Evolutionary conservation across 495 filamentous ascomycete genomes (phyloP), one percentile per base, ranked within the genome.

Genomic region (Podospora sp.): DNA sequence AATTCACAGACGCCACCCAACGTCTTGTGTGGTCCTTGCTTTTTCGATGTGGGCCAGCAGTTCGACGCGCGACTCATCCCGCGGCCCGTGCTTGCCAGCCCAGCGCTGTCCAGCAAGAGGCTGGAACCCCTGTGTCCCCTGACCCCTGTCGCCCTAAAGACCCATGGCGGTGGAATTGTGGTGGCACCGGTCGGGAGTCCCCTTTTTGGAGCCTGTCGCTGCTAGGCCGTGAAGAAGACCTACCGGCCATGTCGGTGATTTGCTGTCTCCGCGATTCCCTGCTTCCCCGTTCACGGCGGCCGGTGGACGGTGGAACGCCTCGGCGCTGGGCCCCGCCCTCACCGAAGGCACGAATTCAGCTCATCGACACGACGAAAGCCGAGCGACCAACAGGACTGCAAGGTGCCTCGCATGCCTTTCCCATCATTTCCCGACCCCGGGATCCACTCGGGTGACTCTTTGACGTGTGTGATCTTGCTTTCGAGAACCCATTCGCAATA

Each of bases 131-230:
- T 33, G 27, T 59, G 57, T 22, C 49, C 46, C 46, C 21, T 63
- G 21, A 11, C 63, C 63, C 63, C 35, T 56, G 63, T 65, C 51
- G 63, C 67, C 69, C 67, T 68, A 68, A 46, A 65, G 69, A 72
- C 69, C 69, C 69, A 72, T 72, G 69, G 69, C 66, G 60, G 63
- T 59, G 69, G 69, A 71, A 49, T 56, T 65, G 62, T 29, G 68
- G 57, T 67, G 65, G 69, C 66, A 66, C 66, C 60, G 40, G 62
- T 65, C 69, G 65, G 69, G 69, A 71, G 50, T 65, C 63, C 63
- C 60, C 65, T 60, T 67, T 70, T 66, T 64, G 61, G 53, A 36
- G 27, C n/a, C 51, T 65, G 49, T 68, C 22, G 7, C 26, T 60
- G 24, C 50, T 51, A 18, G 68, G 63, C 67, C 68, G 60, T 71